Evolutionary conservation across 257 asterid species (phyloP).

Genomic region (Primulina eburnea): DNA sequence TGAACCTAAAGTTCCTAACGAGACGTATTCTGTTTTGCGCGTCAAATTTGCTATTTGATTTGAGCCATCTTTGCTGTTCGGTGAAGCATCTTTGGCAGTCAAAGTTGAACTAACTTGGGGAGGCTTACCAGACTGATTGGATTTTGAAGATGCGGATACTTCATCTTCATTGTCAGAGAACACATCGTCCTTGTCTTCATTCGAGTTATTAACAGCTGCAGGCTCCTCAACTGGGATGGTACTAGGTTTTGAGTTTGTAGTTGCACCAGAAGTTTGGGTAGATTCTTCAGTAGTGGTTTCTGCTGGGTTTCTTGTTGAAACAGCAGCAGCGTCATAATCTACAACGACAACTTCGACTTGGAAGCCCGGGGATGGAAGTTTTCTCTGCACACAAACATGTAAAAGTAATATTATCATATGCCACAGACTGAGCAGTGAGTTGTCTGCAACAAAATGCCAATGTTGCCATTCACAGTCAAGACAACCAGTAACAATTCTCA

Average conservation of each 20-base stretch:
- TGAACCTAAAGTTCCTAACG: slow-evolving; percentile 46
- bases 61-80: slow-evolving; percentile 31
- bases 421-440: background rate
- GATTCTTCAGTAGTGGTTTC: slow-evolving; percentile 36
- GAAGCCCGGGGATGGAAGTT: slow-evolving; percentile 95
- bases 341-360: slow-evolving; percentile 89
- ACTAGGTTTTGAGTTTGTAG: slow-evolving; percentile 31
- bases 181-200: slow-evolving; percentile 57
- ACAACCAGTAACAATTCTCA: background rate
- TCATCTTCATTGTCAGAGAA: slow-evolving; percentile 66
- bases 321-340: slow-evolving; percentile 54
- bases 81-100: slow-evolving; percentile 26
- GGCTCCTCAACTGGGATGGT: slow-evolving; percentile 39
- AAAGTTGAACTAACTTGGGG: slow-evolving; percentile 29
- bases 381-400: slow-evolving; percentile 55
- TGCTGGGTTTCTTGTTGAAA: slow-evolving; percentile 40
- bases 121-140: slow-evolving; percentile 31
- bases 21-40: slow-evolving; percentile 47
- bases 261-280: slow-evolving; percentile 32
- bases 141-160: slow-evolving; percentile 39
- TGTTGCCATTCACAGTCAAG: background rate
- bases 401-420: background rate
- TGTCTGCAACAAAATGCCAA: background rate
- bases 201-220: slow-evolving; percentile 29
- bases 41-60: slow-evolving; percentile 42